Conservation (phyloP, 441 rosid genomes). For the Melastoma candidum region DNA sequence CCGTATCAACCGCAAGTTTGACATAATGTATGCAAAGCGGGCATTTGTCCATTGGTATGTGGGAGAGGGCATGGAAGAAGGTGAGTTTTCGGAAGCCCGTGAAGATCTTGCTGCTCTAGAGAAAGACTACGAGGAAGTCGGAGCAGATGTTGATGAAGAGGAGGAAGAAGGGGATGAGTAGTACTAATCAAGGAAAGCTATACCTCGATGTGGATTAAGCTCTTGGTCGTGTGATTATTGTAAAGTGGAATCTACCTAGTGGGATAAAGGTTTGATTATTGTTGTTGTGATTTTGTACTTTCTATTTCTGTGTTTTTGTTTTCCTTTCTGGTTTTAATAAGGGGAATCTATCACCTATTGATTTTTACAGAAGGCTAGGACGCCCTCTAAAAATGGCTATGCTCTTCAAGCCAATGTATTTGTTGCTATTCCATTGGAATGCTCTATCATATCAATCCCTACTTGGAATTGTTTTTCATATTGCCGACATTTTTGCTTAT, state of each 20-base stretch:
- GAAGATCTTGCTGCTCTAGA: slow-evolving; percentile 89
- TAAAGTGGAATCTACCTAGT: slow-evolving; percentile 4
- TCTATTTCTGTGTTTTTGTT: slow-evolving; percentile 10
- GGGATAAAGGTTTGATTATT: not conserved
- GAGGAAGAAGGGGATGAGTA: slow-evolving; percentile 44
- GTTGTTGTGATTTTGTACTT: slow-evolving; percentile 12
- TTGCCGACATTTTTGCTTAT: too few relatives aligned
- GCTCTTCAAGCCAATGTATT: too few relatives aligned
- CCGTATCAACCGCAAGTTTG: slow-evolving; percentile 68
- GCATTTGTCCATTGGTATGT: slow-evolving; percentile 95
- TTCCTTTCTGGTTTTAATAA: slow-evolving; percentile 2
- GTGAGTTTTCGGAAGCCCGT: slow-evolving; percentile 88
- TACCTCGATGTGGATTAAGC: not conserved
- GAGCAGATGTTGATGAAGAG: slow-evolving; percentile 54
- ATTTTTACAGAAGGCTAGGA: too few relatives aligned
- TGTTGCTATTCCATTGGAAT: too few relatives aligned
- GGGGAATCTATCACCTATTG: too few relatives aligned
- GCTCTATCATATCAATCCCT: too few relatives aligned
- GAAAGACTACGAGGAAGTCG: slow-evolving; percentile 82
- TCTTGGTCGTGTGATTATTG: slow-evolving; percentile 9
- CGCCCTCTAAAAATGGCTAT: too few relatives aligned
- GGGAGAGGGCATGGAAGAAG: slow-evolving; percentile 94
- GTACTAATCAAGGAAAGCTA: slow-evolving; percentile 27
- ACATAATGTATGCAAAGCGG: slow-evolving; percentile 79
- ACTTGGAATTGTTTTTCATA: too few relatives aligned